Base-by-base conservation (phyloP, 352 stramenopile species). In the Phytopythium ostracodes region DNA sequence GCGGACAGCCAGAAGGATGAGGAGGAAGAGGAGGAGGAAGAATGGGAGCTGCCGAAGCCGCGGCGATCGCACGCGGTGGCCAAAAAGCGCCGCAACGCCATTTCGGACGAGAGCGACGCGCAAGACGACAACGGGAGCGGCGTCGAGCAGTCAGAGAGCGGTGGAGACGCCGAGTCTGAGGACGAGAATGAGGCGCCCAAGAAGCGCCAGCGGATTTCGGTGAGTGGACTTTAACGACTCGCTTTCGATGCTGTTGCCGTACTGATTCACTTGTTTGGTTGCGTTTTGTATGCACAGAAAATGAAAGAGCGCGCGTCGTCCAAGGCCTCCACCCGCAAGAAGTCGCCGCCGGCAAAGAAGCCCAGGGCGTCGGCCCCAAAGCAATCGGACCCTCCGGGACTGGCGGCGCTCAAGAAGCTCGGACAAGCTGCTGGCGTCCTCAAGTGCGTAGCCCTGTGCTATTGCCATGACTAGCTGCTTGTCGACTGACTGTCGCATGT, bases 341-440 rank as follows among this genome's bases (percentile, higher is more conserved):
- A 14, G 20, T 22, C 46, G 2, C 52, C 59, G 33, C 33, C 65
- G 1, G 36, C 31, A 11, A 87, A 80, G 47, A 81, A 72, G 36
- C 18, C 24, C 7, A 49, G 7, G 46, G 14, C 47, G 5, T 77
- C 66, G 40, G 62, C 31, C 33, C 17, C 25, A 11, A 72, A 68
- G 56, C 60, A 59, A 15, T n/a, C 43, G 2, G 77, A 91, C 20
- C 68, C 84, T 8, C 64, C 72, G 0, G 84, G 86, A 6, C 53
- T 93, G 25, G 65, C 72, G 14, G 60, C 76, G 14, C 73, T 95
- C 18, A 95, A 92, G 51, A 77, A 90, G 59, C 53, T 95, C 14
- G 84, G 80, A 9, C 79, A 80, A 4, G 84, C 78, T 5, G 82
- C 84, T 27, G 79, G 86, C 2, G 54, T 91, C 40, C 62, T 93